Evolutionary conservation across 768 basidiomycete species (phyloP).

Genomic region (Astraeus odoratus): DNA sequence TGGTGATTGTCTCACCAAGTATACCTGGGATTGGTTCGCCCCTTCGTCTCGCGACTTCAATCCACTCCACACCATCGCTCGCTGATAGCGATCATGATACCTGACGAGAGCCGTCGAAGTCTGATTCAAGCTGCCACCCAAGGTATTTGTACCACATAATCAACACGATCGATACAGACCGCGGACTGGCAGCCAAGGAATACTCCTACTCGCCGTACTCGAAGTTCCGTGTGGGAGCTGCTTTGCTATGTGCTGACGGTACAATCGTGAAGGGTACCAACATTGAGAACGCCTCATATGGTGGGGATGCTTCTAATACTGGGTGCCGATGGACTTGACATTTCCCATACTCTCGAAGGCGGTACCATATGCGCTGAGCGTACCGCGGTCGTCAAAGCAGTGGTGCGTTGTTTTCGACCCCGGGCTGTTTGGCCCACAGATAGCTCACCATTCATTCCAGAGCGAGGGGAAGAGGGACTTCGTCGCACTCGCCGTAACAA

Average conservation of each 20-base stretch:
- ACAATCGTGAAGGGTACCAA: conserved; percentile 80
- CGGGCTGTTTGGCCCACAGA: not conserved
- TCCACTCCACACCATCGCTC: no score
- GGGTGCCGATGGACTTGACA: not conserved
- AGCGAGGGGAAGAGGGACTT: conserved; percentile 74
- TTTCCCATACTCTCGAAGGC: conserved; percentile 40
- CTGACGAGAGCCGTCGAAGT: no score
- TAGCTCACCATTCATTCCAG: conserved; percentile 37
- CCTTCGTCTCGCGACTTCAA: no score
- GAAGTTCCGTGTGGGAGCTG: conserved; percentile 89
- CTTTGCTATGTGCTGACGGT: conserved; percentile 65
- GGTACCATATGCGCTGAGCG: conserved; percentile 92
- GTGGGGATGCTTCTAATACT: conserved; percentile 32
- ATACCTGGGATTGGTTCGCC: no score
- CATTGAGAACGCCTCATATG: conserved; percentile 91
- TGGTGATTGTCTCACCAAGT: no score
- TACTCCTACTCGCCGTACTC: conserved; percentile 83
- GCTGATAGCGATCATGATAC: no score
- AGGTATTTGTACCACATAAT: no score
- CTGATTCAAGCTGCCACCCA: no score
- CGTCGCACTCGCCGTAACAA: conserved; percentile 70
- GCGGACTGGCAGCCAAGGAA: no score
- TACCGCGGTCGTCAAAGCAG: conserved; percentile 91
- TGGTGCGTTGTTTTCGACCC: conserved; percentile 43
- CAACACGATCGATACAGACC: no score